Evolutionary conservation across 2,329 filamentous ascomycete genomes (phyloP), one percentile per base, ranked within the genome.

Genomic region (Harringtonia lauricola): DNA sequence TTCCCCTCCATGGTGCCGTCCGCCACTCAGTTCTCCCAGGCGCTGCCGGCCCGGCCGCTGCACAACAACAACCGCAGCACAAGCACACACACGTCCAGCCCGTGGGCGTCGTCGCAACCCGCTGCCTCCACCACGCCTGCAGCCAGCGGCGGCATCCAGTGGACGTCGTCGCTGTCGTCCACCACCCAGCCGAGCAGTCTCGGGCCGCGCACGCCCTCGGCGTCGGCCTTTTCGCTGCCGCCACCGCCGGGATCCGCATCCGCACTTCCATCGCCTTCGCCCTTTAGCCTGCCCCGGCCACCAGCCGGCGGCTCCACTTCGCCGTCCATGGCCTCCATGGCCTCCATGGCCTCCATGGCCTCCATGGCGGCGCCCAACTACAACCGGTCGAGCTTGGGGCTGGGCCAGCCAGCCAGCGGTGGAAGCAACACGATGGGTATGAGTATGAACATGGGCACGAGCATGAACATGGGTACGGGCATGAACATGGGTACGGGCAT

Each of bases 1-100:
- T 76, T 81, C 50, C 67, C 71, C 39, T 55, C 72, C 17, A 64
- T 82, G 48, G 68, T 70, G 2, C 78, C 78, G 0, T 70, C 72
- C 4, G 64, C 71, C 14, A 81, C 78, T 2, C 78, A 83, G 57
- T 81, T 71, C 55, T 80, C 77, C 2, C 69, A 80, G 47, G 77
- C 78, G 0, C 58, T 79, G 26, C 73, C 73, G 43, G 71, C 73
- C 2, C 58, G 58, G 18, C 54, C 52, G 1, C 18, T 46, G 3
- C 7, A 13, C 21, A 24, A 31, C 19, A 45, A 46, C 33, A 42
- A 42, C 44, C 48, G 44, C 54, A 41, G 22, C 48, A 38, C 38
- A 50, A 18, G 10, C 37, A 8, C 2, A 26, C 43, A 7, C 37
- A 35, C n/a, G 13, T 36, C 44, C 10, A 33, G 26, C 3, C n/a